A percentile compares a stretch with the other conserved stretches of the same genome.
phyloP scores from a whole-genome alignment of 805 yeast species.

The Ogataea haglerorum region DNA sequence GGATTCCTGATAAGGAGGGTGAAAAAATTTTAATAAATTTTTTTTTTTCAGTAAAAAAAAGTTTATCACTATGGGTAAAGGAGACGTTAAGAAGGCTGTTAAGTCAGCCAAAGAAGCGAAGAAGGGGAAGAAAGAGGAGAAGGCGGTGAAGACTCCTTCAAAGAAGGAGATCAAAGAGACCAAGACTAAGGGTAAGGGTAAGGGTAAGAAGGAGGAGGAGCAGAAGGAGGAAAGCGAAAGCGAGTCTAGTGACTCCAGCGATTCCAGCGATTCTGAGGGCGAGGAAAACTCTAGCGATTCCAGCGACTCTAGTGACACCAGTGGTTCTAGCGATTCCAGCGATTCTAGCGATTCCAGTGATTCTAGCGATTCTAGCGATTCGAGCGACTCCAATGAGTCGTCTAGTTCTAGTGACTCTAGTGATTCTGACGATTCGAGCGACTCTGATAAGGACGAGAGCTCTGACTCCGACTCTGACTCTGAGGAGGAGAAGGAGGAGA shows the following conservation, averaged over 20 bases:
- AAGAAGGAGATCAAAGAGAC: conserved; percentile 19
- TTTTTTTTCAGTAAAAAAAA: conserved; percentile 10
- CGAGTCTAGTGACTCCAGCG: conserved; percentile 7
- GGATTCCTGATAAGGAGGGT: conserved; percentile 12
- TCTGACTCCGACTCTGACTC: conserved; percentile 18
- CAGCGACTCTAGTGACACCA: conserved; percentile 6
- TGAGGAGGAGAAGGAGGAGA: conserved; percentile 1
- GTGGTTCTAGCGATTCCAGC: conserved; percentile 7
- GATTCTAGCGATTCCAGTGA: conserved; percentile 10
- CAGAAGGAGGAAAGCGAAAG: conserved; percentile 9
- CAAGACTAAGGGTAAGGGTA: conserved; percentile 13
- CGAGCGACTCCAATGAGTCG: conserved; percentile 9
- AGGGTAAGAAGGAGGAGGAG: conserved; percentile 9
- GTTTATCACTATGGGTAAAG: conserved; percentile 13
- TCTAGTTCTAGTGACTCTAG: conserved; percentile 6
- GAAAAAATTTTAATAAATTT: conserved; percentile 12
- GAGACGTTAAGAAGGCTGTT: conserved; percentile 20
- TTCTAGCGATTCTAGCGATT: conserved; percentile 8
- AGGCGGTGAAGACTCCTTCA: conserved; percentile 17
- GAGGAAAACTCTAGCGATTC: conserved; percentile 6
- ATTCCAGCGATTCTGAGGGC: conserved; percentile 8
- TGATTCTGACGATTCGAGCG: conserved; percentile 16
- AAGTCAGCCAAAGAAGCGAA: conserved; percentile 17
- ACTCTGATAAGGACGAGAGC: conserved; percentile 8
- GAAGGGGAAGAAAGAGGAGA: conserved; percentile 12